These are phyloP conservation scores for Apophysomyces variabilis DNA, from an alignment of 371 early-diverging fungal species.

Conservation along the genomic window DNA sequence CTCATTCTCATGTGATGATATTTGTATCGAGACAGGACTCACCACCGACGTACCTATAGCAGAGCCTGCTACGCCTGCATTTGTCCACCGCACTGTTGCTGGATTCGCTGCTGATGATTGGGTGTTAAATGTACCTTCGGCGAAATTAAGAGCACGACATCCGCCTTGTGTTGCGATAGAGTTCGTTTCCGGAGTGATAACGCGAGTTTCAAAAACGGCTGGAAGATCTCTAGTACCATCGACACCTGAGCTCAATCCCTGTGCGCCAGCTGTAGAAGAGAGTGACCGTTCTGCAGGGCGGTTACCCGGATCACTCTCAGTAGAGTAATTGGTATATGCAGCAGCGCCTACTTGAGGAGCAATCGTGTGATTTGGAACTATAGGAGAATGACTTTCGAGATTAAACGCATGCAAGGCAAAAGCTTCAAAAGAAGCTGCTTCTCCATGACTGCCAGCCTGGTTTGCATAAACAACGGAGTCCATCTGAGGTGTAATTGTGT, in stretches of 20 bases:
- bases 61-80: slow-evolving; percentile 40
- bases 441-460: background rate
- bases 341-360: background rate
- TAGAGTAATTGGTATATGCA: background rate
- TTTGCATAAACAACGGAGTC: background rate
- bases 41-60: slow-evolving; percentile 49
- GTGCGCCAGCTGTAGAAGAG: background rate
- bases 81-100: slow-evolving; percentile 36
- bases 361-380: background rate
- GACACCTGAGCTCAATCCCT: background rate
- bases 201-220: background rate
- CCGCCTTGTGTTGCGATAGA: background rate
- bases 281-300: background rate
- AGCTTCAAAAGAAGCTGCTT: background rate
- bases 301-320: background rate
- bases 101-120: background rate
- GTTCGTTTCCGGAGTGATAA: background rate
- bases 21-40: slow-evolving; percentile 21
- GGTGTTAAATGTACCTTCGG: background rate
- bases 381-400: background rate
- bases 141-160: background rate
- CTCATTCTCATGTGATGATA: background rate
- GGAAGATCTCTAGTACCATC: background rate
- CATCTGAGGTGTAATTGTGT: background rate
- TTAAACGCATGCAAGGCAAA: background rate